These are phyloP conservation scores for Chrysosporium queenslandicum DNA, from an alignment of 2,329 filamentous ascomycete genomes.

Conservation along the genomic window DNA sequence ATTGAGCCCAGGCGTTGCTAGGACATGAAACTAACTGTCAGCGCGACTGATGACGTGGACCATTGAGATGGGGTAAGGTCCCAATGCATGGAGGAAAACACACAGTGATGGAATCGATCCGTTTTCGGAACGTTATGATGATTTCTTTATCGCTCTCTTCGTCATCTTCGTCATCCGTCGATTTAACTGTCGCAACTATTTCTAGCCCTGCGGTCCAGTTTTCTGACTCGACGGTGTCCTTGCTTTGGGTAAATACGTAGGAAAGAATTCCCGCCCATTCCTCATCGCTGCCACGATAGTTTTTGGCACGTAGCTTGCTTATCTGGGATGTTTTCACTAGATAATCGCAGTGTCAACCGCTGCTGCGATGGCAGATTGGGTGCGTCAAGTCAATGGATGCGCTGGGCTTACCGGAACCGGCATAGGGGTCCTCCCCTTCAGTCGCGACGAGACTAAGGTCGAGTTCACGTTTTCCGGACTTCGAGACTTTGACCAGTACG, in stretches of 20 bases:
- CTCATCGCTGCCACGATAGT: conserved; percentile 35
- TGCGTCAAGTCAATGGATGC: background rate
- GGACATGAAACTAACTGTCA: conserved; percentile 8
- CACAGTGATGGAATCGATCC: conserved; percentile 42
- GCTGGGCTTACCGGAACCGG: conserved; percentile 33
- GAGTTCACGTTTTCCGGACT: conserved; percentile 30
- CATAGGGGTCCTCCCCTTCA: conserved; percentile 48
- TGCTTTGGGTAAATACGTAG: conserved; percentile 27
- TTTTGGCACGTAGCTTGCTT: conserved; percentile 33
- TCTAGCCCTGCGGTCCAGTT: conserved; percentile 25
- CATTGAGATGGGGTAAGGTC: conserved; percentile 6
- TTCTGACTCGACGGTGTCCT: conserved; percentile 15
- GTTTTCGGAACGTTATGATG: conserved; percentile 34
- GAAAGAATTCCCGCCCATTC: conserved; percentile 34
- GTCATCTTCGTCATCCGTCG: conserved; percentile 13
- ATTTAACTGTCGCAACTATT: conserved; percentile 22
- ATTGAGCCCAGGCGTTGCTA: conserved; percentile 48
- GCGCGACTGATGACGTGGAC: conserved; percentile 10
- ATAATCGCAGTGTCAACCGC: conserved; percentile 18
- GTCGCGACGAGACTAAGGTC: conserved; percentile 49
- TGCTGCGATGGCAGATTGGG: conserved; percentile 10
- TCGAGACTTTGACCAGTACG: conserved; percentile 44
- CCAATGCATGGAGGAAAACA: conserved; percentile 12
- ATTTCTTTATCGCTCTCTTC: conserved; percentile 28
- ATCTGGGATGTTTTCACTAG: conserved; percentile 33